phyloP scores from a whole-genome alignment of 352 stramenopile genomes.

The Phytophthora aleatoria region DNA sequence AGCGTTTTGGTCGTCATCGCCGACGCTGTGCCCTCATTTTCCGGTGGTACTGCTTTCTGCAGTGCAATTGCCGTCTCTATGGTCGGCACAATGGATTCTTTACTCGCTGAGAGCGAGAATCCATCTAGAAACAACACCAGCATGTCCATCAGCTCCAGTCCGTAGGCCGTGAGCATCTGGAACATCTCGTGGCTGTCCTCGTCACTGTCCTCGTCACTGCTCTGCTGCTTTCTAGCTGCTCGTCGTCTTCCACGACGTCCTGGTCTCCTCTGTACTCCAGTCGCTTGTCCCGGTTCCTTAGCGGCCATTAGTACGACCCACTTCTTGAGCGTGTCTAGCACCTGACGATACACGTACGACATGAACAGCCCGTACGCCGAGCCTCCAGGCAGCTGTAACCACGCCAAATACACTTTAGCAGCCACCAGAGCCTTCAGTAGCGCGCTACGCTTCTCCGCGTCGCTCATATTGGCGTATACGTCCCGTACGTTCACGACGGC shows the following conservation, averaged over 20 bases:
- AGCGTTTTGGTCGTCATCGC: slow-evolving; percentile 45
- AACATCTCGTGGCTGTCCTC: slow-evolving; percentile 28
- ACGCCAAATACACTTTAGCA: slow-evolving; percentile 77
- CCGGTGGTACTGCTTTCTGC: slow-evolving; percentile 45
- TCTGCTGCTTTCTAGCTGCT: slow-evolving; percentile 17
- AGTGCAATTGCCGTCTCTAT: slow-evolving; percentile 70
- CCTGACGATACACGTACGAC: slow-evolving; percentile 83
- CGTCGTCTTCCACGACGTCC: slow-evolving; percentile 13
- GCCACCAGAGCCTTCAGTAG: slow-evolving; percentile 70
- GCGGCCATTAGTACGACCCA: slow-evolving; percentile 56
- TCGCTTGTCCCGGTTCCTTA: slow-evolving; percentile 9
- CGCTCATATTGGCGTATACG: slow-evolving; percentile 45
- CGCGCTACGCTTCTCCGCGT: slow-evolving; percentile 42
- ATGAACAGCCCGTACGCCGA: slow-evolving; percentile 87
- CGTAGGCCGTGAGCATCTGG: slow-evolving; percentile 55
- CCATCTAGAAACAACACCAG: slow-evolving; percentile 59
- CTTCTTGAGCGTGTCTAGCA: slow-evolving; percentile 81
- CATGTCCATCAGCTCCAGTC: slow-evolving; percentile 64
- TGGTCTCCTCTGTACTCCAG: slow-evolving; percentile 7
- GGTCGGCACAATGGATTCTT: slow-evolving; percentile 76
- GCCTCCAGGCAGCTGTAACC: slow-evolving; percentile 81
- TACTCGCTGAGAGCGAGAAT: slow-evolving; percentile 67
- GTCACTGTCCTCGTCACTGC: slow-evolving; percentile 36
- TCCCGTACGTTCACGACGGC: slow-evolving; percentile 64
- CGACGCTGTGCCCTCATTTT: slow-evolving; percentile 46